These are phyloP conservation scores for Chalciporus sp. DNA, from an alignment of 1,284 basidiomycete genomes.

Conservation along the genomic window DNA sequence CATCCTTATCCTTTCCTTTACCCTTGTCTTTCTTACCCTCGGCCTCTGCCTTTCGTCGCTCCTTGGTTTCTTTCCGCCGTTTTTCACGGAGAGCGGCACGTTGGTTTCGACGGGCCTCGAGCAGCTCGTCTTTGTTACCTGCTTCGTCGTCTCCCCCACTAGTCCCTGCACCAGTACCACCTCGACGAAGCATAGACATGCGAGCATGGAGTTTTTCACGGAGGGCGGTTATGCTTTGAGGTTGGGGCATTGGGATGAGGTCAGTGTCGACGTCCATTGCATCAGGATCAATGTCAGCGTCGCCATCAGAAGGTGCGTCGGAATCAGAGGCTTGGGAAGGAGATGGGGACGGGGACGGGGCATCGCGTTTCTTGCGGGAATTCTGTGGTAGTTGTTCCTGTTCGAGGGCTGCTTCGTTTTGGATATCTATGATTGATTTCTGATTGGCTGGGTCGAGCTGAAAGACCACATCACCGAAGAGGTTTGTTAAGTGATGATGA, in stretches of 20 bases:
- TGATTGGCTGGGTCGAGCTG: slow-evolving; percentile 91
- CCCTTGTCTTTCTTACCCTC: slow-evolving; percentile 52
- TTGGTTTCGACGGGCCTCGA: slow-evolving; percentile 77
- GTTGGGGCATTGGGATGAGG: slow-evolving; percentile 68
- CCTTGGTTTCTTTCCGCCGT: slow-evolving; percentile 80
- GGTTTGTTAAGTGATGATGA: neutral
- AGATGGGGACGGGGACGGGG: neutral
- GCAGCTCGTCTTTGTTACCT: slow-evolving; percentile 74
- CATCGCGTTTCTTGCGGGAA: slow-evolving; percentile 10
- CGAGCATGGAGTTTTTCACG: slow-evolving; percentile 79
- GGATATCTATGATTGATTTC: slow-evolving; percentile 79
- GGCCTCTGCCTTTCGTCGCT: slow-evolving; percentile 66
- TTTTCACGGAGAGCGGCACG: slow-evolving; percentile 82
- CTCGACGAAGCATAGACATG: slow-evolving; percentile 72
- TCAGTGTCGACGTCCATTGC: slow-evolving; percentile 30
- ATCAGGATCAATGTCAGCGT: slow-evolving; percentile 16
- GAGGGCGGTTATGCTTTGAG: slow-evolving; percentile 70
- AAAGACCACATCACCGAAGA: neutral
- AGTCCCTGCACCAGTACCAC: slow-evolving; percentile 37
- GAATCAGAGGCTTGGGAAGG: neutral
- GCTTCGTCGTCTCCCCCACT: slow-evolving; percentile 39
- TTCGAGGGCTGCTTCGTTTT: slow-evolving; percentile 49
- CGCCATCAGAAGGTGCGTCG: neutral
- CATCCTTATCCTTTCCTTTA: slow-evolving; percentile 36
- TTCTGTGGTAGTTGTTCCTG: slow-evolving; percentile 3